These are phyloP conservation scores for Fusarium sp. DNA, from an alignment of 2,329 filamentous ascomycete species.

Conservation along the genomic window DNA sequence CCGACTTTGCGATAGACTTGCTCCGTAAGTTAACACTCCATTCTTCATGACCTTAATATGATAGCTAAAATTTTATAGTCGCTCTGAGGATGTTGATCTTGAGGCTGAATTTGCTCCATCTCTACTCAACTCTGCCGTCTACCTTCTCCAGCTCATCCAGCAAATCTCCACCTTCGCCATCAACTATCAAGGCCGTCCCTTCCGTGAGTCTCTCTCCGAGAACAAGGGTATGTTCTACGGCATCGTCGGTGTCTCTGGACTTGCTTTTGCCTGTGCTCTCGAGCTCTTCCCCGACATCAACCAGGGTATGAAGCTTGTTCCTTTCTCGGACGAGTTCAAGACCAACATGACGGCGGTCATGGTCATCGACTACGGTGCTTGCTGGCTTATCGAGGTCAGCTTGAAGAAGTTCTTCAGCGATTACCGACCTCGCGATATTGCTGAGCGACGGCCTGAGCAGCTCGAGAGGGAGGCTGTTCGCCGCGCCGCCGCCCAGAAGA, in stretches of 20 bases:
- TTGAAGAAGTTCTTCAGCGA: slow-evolving; percentile 90
- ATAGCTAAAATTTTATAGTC: slow-evolving; percentile 50
- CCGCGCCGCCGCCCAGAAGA: slow-evolving; percentile 59
- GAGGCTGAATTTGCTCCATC: slow-evolving; percentile 95
- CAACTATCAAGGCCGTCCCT: slow-evolving; percentile 98
- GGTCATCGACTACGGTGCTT: slow-evolving; percentile 86
- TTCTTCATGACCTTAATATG: fast-evolving
- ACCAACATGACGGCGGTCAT: slow-evolving; percentile 83
- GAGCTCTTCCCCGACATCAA: slow-evolving; percentile 97
- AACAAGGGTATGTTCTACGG: slow-evolving; percentile 99
- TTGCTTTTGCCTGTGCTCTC: slow-evolving; percentile 93
- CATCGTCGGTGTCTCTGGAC: slow-evolving; percentile 85
- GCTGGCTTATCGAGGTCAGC: slow-evolving; percentile 86
- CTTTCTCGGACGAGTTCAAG: slow-evolving; percentile 91
- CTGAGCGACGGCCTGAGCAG: slow-evolving; percentile 86
- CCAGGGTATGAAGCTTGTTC: slow-evolving; percentile 89
- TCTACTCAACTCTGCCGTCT: slow-evolving; percentile 94
- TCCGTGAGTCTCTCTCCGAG: slow-evolving; percentile 94
- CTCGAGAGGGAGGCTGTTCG: slow-evolving; percentile 76
- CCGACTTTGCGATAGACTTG: slow-evolving; percentile 83
- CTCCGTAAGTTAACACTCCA: slow-evolving; percentile 71
- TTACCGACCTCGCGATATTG: slow-evolving; percentile 93
- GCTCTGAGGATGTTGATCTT: slow-evolving; percentile 76
- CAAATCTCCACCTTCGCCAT: slow-evolving; percentile 99
- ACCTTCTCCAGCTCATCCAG: slow-evolving; percentile 96